Percentiles rank a stretch among this genome's conserved stretches.
These are phyloP conservation scores for Candida patagonica DNA, from an alignment of 805 yeast genomes.

Conservation along the genomic window DNA sequence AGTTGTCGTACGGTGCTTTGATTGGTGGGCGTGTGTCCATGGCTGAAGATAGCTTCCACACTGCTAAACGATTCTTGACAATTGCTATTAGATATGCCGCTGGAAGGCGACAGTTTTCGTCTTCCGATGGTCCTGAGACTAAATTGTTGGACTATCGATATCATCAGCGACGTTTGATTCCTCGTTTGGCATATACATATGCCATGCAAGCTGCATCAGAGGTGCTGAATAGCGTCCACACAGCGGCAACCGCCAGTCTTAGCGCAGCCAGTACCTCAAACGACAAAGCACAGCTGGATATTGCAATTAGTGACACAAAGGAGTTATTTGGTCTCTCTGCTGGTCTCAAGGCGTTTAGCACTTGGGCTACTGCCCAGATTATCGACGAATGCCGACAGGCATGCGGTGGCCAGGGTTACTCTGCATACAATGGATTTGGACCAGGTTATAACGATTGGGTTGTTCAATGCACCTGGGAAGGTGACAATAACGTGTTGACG, in stretches of 20 bases:
- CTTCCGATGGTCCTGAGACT: conserved; percentile 43
- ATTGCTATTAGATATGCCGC: conserved; percentile 85
- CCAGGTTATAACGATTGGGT: conserved; percentile 88
- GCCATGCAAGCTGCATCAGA: conserved; percentile 65
- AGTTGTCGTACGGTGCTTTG: conserved; percentile 78
- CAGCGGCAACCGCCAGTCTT: conserved; percentile 40
- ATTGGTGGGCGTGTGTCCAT: conserved; percentile 83
- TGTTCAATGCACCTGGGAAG: conserved; percentile 99
- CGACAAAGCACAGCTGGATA: conserved; percentile 38
- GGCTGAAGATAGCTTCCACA: conserved; percentile 79
- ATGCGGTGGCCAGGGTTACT: conserved; percentile 95
- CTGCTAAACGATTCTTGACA: conserved; percentile 68
- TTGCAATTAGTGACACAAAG: conserved; percentile 52
- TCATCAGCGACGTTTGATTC: conserved; percentile 81
- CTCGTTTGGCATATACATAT: conserved; percentile 72
- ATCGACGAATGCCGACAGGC: conserved; percentile 89
- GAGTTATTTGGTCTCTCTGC: conserved; percentile 78
- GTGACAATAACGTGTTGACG: conserved; percentile 83
- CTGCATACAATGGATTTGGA: conserved; percentile 86
- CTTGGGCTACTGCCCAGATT: conserved; percentile 73
- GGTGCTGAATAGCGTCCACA: conserved; percentile 38
- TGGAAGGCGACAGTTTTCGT: conserved; percentile 77
- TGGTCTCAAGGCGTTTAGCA: conserved; percentile 77
- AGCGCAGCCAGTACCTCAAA: conserved; percentile 31
- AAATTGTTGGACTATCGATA: conserved; percentile 79